Conservation (phyloP, 805 yeast species). For the Clavispora asparagi region DNA sequence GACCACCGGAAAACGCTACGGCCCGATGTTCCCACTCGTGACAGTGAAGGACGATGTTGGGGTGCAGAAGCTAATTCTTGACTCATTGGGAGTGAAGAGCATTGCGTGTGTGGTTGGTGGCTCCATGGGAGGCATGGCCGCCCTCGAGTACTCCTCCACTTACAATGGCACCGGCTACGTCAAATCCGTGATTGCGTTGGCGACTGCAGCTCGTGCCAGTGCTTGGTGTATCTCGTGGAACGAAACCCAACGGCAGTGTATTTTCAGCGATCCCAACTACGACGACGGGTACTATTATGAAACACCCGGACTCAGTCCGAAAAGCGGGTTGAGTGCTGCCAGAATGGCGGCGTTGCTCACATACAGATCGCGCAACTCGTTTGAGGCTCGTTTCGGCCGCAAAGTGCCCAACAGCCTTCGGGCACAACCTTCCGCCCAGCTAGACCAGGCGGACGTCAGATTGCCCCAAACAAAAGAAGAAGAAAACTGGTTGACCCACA, state of each 20-base stretch:
- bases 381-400: constrained; percentile 90
- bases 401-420: constrained; percentile 29
- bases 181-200: constrained; percentile 69
- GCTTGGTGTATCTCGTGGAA: constrained; percentile 99
- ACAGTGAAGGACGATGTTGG: constrained; percentile 91
- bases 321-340: constrained; percentile 87
- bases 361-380: constrained; percentile 86
- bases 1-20: constrained; percentile 71
- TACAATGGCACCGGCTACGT: constrained; percentile 67
- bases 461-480: constrained; percentile 50
- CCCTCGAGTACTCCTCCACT: constrained; percentile 71
- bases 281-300: constrained; percentile 80
- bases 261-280: constrained; percentile 92
- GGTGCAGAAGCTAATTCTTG: constrained; percentile 72
- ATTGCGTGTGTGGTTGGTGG: constrained; percentile 92
- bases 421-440: constrained; percentile 1
- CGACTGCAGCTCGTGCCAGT: constrained; percentile 89
- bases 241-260: constrained; percentile 95
- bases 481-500: constrained; percentile 80
- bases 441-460: constrained; percentile 22
- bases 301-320: constrained; percentile 59
- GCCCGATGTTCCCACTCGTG: constrained; percentile 92
- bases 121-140: constrained; percentile 98
- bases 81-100: constrained; percentile 69
- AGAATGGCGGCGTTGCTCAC: constrained; percentile 95